Base-by-base conservation (phyloP, 2,329 filamentous ascomycete genomes). In the Dactylellina drechsleri region DNA sequence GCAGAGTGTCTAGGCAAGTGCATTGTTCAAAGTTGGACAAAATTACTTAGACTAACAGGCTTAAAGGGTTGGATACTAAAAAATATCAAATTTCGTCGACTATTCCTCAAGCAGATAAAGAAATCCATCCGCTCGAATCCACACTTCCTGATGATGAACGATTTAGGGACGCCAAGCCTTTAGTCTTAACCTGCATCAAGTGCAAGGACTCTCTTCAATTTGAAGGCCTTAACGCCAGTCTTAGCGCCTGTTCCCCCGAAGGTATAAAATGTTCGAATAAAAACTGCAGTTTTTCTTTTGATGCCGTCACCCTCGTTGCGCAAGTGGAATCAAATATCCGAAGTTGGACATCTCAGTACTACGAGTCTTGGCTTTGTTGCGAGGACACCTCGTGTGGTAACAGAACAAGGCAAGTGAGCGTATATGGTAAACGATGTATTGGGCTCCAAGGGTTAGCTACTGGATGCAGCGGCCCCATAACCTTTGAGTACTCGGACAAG, bases 131-230 rank as follows among this genome's bases (percentile, higher is more conserved):
- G 0, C 87, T 99, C 1, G 95, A 99, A 82, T 95, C 92, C 4
- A 95, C 97, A 81, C 92, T 98, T 76, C 92, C 94, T 0, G 95
- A 99, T 81, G 89, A 91, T 28, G 87, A 97, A 58, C 92, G 95
- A 68, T 99, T 97, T 83, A 88, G 90, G 78, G 89, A 93, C 79
- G 93, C 93, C 79, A 85, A 87, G 15, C 89, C 92, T 13, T 85
- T 99, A 4, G 85, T 85, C 10, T 86, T 99, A 54, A 90, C 90
- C 67, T 99, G 95, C 83, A 88, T 93, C 77, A 85, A 86, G 75
- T 99, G 95, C 86, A 92, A 91, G 79, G 84, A 87, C 49, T 84
- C 85, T 0, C 89, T 90, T 15, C 82, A 86, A 0, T 99, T 95
- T 81, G 90, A 93, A 78, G 95, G 95, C 2, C 85, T 99, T 10